These are phyloP conservation scores for Coemansia sp. DNA, from an alignment of 192 early-diverging fungal species.

Conservation along the genomic window DNA sequence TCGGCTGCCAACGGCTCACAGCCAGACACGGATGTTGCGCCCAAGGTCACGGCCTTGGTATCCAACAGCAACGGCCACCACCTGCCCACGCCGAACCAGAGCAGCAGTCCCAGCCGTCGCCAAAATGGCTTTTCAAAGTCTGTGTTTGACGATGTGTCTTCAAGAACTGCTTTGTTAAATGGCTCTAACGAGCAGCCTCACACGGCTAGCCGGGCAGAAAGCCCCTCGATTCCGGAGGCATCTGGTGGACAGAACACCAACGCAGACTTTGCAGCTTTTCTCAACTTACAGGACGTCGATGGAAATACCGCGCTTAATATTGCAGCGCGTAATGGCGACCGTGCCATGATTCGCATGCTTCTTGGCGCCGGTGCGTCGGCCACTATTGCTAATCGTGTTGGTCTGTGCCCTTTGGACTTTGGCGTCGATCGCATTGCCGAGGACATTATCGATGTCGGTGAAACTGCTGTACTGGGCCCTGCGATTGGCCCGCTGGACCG, in stretches of 20 bases:
- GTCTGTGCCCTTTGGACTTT: constrained; percentile 76
- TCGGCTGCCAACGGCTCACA: neutral
- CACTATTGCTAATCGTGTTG: constrained; percentile 70
- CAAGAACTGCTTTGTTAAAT: neutral
- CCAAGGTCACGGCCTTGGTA: neutral
- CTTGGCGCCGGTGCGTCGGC: constrained; percentile 78
- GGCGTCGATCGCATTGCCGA: constrained; percentile 44
- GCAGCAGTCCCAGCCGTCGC: constrained; percentile 25
- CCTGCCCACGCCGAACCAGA: constrained; percentile 37
- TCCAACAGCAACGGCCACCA: neutral
- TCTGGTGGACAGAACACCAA: constrained; percentile 10
- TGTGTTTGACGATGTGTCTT: neutral
- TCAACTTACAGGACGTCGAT: constrained; percentile 75
- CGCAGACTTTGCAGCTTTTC: constrained; percentile 76
- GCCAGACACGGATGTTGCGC: neutral
- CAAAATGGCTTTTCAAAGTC: neutral
- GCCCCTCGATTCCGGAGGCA: neutral
- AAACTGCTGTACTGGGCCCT: neutral
- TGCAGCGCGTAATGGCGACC: constrained; percentile 75
- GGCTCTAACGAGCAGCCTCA: neutral
- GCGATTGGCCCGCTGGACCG: constrained; percentile 9
- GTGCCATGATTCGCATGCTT: constrained; percentile 66
- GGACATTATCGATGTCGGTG: constrained; percentile 10
- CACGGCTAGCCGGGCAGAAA: neutral
- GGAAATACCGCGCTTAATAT: constrained; percentile 93